A percentile compares a stretch with the other conserved stretches of the same genome.
Evolutionary conservation across 2,329 filamentous ascomycete species (phyloP).

Genomic region (Herpotrichia juniperi): DNA sequence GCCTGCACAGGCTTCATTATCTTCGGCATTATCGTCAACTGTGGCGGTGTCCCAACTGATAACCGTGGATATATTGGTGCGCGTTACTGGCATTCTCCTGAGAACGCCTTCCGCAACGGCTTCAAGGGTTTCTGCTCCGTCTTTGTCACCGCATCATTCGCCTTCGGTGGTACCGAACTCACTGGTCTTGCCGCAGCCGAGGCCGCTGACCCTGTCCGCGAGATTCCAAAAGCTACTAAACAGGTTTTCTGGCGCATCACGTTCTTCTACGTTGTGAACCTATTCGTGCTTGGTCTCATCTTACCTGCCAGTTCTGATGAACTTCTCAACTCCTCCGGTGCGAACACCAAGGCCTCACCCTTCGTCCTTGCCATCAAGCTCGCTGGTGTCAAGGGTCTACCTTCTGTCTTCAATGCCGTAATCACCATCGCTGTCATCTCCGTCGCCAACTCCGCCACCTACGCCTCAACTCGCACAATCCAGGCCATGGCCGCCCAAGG

Average conservation of each 20-base stretch:
- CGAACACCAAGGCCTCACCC: slow-evolving; percentile 57
- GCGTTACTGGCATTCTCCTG: slow-evolving; percentile 63
- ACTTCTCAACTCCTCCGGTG: slow-evolving; percentile 37
- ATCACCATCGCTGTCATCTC: slow-evolving; percentile 65
- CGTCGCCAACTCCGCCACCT: slow-evolving; percentile 64
- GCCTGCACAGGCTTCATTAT: slow-evolving; percentile 70
- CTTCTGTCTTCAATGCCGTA: slow-evolving; percentile 70
- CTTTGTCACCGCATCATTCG: slow-evolving; percentile 67
- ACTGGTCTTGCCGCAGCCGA: slow-evolving; percentile 65
- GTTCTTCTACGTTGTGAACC: slow-evolving; percentile 50
- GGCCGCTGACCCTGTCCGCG: slow-evolving; percentile 57
- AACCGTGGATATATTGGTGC: slow-evolving; percentile 64
- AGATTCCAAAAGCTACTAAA: slow-evolving; percentile 49
- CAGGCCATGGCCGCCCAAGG: slow-evolving; percentile 55
- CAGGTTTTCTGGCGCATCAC: slow-evolving; percentile 52
- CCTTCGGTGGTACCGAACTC: slow-evolving; percentile 66
- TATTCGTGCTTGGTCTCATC: slow-evolving; percentile 49
- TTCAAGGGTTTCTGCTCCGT: slow-evolving; percentile 68
- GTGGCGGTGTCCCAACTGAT: slow-evolving; percentile 63
- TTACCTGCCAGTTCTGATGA: slow-evolving; percentile 38
- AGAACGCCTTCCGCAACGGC: slow-evolving; percentile 58
- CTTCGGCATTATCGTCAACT: slow-evolving; percentile 65
- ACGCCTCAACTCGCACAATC: slow-evolving; percentile 61
- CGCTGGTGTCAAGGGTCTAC: slow-evolving; percentile 64
- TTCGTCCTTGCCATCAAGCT: slow-evolving; percentile 70